phyloP scores from a whole-genome alignment of 257 asterid genomes.

The Nicotiana paniculata region DNA sequence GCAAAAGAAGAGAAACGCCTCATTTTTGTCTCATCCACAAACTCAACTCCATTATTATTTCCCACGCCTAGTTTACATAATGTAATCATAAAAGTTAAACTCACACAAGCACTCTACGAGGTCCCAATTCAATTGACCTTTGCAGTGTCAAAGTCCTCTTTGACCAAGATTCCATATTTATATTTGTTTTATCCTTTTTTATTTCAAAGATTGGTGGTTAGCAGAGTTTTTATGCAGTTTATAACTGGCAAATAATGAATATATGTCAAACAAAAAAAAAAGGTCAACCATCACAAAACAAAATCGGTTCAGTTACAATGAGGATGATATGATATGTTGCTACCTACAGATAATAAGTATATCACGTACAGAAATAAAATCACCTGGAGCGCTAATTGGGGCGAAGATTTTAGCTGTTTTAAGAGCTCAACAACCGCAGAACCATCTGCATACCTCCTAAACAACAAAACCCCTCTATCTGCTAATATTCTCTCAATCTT shows the following conservation, averaged over 20 bases:
- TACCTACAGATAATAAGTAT: not conserved
- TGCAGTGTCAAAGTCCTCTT: not conserved
- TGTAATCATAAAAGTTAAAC: not conserved
- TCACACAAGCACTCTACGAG: not conserved
- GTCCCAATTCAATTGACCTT: not conserved
- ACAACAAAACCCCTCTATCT: constrained; percentile 44
- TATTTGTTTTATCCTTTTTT: not conserved
- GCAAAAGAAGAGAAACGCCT: not conserved
- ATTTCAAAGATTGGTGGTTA: not conserved
- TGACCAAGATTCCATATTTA: not conserved
- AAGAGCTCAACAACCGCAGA: constrained; percentile 58
- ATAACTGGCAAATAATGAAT: not conserved
- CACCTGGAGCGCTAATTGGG: constrained; percentile 62
- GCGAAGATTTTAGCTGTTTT: constrained; percentile 31
- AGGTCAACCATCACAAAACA: not conserved
- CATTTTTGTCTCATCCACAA: not conserved
- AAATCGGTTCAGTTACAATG: not conserved
- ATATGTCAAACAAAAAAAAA: not conserved
- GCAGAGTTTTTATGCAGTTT: not conserved
- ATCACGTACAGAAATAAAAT: not conserved
- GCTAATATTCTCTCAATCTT: constrained; percentile 42
- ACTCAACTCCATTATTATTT: not conserved
- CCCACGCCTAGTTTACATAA: not conserved
- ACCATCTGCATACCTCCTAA: constrained; percentile 46
- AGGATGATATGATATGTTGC: not conserved